Conservation (phyloP, 2,329 filamentous ascomycete species). For the Pestalotiopsis sp. region DNA sequence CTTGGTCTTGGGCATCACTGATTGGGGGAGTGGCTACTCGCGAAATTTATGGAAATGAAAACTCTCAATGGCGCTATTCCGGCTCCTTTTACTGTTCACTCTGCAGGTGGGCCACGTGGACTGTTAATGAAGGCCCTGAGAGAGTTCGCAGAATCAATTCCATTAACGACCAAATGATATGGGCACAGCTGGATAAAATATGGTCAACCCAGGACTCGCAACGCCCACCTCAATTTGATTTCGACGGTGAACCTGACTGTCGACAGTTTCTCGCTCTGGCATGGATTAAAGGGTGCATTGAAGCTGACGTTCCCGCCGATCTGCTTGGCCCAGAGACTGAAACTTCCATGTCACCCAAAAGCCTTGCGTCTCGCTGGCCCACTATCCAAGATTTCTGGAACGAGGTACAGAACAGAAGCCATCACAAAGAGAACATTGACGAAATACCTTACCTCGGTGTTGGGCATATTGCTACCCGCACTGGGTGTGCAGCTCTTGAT, state of each 20-base stretch:
- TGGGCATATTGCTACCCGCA: not conserved
- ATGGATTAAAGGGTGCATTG: not conserved
- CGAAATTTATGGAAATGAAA: fast-evolving
- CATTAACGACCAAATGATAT: not conserved
- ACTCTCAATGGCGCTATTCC: fast-evolving
- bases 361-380: not conserved
- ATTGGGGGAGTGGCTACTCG: not conserved
- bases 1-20: not conserved
- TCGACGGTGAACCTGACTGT: not conserved
- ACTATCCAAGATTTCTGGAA: not conserved
- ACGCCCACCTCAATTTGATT: too few relatives aligned
- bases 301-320: not conserved
- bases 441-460: fast-evolving
- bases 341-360: not conserved
- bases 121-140: not conserved
- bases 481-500: not conserved
- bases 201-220: not conserved
- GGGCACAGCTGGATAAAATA: not conserved
- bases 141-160: not conserved
- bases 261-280: not conserved
- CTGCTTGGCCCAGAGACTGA: not conserved
- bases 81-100: not conserved
- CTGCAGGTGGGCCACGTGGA: not conserved
- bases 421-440: fast-evolving
- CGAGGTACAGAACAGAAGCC: not conserved